Base-by-base conservation (phyloP, 371 early-diverging fungal genomes). In the Gilbertella persicaria region DNA sequence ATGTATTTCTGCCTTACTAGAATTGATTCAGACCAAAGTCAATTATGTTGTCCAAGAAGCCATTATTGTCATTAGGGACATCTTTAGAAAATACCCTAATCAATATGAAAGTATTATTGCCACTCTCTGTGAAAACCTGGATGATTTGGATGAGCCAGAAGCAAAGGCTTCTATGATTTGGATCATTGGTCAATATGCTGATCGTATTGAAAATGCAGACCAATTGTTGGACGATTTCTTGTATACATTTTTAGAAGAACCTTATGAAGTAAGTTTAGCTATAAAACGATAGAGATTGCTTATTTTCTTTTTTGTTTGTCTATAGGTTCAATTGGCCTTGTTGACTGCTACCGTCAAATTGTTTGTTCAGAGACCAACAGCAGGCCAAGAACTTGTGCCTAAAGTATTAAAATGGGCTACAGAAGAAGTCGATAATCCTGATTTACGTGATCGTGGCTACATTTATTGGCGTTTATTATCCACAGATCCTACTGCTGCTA, bases 381-480 rank as follows among this genome's bases (percentile, higher is more conserved):
- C 84, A 17, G 91, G 91, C 9, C 93, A 96, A 75, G 90, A 91
- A 25, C 62, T 95, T 37, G 95, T 97, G 4, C 94, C 92, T 44
- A 83, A 90, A 60, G 87, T 97, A 13, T 79, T 99, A 25, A 93
- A 94, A 69, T 86, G 85, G 71, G 96, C 96, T 1, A 96, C 98
- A 10, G 92, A 96, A 59, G 89, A 88, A 28, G 84, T 85, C 12
- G 98, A 95, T 53, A 96, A 97, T 71, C 97, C 99, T 5, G 98
- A 98, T 69, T 83, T 98, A 45, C 86, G 99, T 45, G 99, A 99
- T 66, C 86, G 99, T 36, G 98, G 95, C 8, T 97, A 91, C 61
- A 91, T 99, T 49, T 99, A 99, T 71, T 97, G 98, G 97, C 80
- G 98, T 30, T 72, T 99, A 48, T 71, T 99, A 16, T 95, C 95